These are phyloP conservation scores for Yamadazyma nakazawae DNA, from an alignment of 805 yeast species.

Conservation along the genomic window DNA sequence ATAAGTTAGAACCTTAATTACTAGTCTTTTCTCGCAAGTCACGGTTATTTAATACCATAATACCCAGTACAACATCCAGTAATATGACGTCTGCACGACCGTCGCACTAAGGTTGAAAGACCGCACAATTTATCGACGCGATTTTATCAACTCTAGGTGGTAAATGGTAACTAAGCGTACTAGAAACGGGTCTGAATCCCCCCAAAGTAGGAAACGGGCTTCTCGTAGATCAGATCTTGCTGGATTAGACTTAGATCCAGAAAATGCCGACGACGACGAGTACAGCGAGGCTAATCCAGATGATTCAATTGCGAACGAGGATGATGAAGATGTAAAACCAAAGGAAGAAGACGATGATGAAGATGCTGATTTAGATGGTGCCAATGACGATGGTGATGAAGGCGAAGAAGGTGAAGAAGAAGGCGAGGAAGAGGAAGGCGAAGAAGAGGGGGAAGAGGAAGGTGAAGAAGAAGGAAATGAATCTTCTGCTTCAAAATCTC, in stretches of 20 bases:
- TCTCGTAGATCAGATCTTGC: constrained; percentile 12
- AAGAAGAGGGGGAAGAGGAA: constrained; percentile 21
- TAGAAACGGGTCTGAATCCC: background rate
- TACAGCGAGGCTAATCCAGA: constrained; percentile 17
- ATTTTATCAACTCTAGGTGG: background rate
- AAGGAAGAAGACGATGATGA: constrained; percentile 15
- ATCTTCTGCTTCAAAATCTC: background rate
- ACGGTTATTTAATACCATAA: too few species aligned
- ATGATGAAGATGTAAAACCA: constrained; percentile 18
- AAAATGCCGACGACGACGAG: constrained; percentile 17
- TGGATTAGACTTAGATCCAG: constrained; percentile 19
- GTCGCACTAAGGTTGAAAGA: background rate
- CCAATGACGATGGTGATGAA: constrained; percentile 14
- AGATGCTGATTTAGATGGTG: constrained; percentile 16
- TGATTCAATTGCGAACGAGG: constrained; percentile 14
- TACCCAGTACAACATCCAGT: too few species aligned
- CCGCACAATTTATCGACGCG: background rate
- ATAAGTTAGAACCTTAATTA: background rate
- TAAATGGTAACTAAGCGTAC: constrained; percentile 5
- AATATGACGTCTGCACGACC: background rate
- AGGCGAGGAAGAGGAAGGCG: constrained; percentile 21
- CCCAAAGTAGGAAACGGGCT: constrained; percentile 8
- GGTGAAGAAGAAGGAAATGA: constrained; percentile 15
- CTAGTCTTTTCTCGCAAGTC: too few species aligned
- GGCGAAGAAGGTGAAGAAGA: constrained; percentile 27